phyloP scores from a whole-genome alignment of 192 early-diverging fungal species.

The Rhizophagus sp. region DNA sequence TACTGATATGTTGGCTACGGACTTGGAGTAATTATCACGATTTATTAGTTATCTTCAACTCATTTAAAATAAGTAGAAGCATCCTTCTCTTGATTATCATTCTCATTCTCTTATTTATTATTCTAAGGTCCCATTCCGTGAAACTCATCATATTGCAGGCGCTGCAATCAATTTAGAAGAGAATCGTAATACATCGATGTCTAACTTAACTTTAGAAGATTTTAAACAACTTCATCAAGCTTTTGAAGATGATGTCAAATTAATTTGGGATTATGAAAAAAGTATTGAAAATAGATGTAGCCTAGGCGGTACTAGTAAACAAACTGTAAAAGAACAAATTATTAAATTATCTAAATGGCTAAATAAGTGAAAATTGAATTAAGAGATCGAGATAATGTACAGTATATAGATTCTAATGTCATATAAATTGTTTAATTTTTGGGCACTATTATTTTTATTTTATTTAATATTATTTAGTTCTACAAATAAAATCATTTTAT shows the following conservation, averaged over 20 bases:
- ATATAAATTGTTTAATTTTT: too few species aligned
- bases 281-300: slow-evolving; percentile 89
- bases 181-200: slow-evolving; percentile 73
- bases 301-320: slow-evolving; percentile 84
- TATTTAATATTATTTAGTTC: too few species aligned
- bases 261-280: slow-evolving; percentile 89
- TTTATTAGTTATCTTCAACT: background rate
- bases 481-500: too few species aligned
- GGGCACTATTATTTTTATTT: too few species aligned
- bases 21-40: slow-evolving; percentile 65
- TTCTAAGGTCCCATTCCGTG: slow-evolving; percentile 89
- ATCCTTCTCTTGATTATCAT: background rate
- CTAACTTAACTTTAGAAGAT: slow-evolving; percentile 73
- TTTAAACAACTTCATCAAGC: slow-evolving; percentile 81
- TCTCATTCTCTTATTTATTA: background rate
- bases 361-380: background rate
- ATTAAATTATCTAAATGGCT: slow-evolving; percentile 69
- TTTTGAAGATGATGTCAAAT: slow-evolving; percentile 81
- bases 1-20: slow-evolving; percentile 96
- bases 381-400: too few species aligned
- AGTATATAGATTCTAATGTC: too few species aligned
- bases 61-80: background rate
- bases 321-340: slow-evolving; percentile 82
- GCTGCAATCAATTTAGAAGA: slow-evolving; percentile 93
- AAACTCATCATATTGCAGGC: slow-evolving; percentile 98